These are phyloP conservation scores for Odonthalia washingtoniensis DNA, from an alignment of 31 red algal genomes.

Conservation along the genomic window DNA sequence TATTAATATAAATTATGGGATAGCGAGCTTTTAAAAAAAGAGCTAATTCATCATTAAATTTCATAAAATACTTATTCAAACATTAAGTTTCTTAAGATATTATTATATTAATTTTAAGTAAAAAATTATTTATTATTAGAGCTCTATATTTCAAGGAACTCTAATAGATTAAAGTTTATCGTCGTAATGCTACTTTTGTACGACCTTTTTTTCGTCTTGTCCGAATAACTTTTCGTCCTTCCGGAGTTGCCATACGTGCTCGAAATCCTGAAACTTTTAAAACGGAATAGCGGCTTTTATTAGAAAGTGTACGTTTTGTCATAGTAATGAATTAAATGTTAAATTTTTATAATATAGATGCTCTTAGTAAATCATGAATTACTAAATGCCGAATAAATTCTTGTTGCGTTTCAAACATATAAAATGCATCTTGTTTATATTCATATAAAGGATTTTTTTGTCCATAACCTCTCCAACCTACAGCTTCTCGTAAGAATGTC, in stretches of 20 bases:
- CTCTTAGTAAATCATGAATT: background rate
- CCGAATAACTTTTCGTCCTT: background rate
- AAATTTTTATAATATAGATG: slow-evolving; percentile 8
- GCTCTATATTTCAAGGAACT: too few relatives aligned
- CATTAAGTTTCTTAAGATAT: too few relatives aligned
- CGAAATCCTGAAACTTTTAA: background rate
- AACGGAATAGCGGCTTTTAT: slow-evolving; percentile 12
- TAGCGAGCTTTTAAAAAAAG: slow-evolving; percentile 3
- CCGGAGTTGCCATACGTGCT: background rate
- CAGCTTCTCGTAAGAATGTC: slow-evolving; percentile 1
- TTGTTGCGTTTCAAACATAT: background rate
- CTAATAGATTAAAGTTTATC: background rate
- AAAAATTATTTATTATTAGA: background rate
- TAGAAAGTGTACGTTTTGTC: background rate
- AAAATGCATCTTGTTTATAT: slow-evolving; percentile 22
- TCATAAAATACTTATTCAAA: too few relatives aligned
- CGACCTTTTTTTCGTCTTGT: background rate
- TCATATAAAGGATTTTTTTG: slow-evolving; percentile 9
- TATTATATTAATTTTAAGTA: background rate
- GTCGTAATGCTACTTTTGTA: background rate
- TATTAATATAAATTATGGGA: background rate
- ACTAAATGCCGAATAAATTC: background rate
- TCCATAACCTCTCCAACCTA: background rate
- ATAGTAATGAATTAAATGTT: too few relatives aligned
- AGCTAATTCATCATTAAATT: background rate